Percentiles rank a stretch among this genome's conserved stretches.
phyloP scores from a whole-genome alignment of 306 rosid species.

The Abrus pulchellus region DNA sequence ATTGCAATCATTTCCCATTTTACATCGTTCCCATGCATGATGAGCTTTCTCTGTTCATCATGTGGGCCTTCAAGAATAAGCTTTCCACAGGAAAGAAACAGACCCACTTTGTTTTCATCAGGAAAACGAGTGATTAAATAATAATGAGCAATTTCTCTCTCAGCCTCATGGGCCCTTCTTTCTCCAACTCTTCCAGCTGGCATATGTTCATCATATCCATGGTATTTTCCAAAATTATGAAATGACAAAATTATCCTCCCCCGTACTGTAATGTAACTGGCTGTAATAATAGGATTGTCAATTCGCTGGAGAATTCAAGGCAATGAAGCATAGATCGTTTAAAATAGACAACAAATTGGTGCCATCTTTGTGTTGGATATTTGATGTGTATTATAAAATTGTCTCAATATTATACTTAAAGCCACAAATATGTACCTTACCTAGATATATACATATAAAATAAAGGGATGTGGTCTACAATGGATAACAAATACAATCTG shows the following conservation, averaged over 20 bases:
- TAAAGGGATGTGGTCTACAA: not conserved
- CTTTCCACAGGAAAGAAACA: conserved; percentile 46
- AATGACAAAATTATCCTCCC: conserved; percentile 54
- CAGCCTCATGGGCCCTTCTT: conserved; percentile 58
- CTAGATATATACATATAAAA: too few relatives aligned
- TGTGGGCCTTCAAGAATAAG: conserved; percentile 56
- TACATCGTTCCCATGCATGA: conserved; percentile 50
- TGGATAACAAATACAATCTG: conserved; percentile 30
- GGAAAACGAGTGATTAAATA: conserved; percentile 50
- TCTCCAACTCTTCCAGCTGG: conserved; percentile 46
- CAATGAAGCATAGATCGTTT: too few relatives aligned
- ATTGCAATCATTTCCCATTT: conserved; percentile 53
- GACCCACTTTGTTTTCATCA: conserved; percentile 54
- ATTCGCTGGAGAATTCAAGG: not conserved
- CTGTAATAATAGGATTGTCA: conserved; percentile 23
- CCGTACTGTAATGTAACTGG: not conserved
- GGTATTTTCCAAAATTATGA: conserved; percentile 47
- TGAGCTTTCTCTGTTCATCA: conserved; percentile 52
- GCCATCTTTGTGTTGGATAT: too few relatives aligned
- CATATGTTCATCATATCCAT: conserved; percentile 62
- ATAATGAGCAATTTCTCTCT: conserved; percentile 53
- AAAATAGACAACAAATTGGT: too few relatives aligned
- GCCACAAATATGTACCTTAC: too few relatives aligned
- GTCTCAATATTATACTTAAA: too few relatives aligned
- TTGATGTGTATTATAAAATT: too few relatives aligned